These are phyloP conservation scores for Rhododendron molle DNA, from an alignment of 148 eudicot species.

Conservation along the genomic window DNA sequence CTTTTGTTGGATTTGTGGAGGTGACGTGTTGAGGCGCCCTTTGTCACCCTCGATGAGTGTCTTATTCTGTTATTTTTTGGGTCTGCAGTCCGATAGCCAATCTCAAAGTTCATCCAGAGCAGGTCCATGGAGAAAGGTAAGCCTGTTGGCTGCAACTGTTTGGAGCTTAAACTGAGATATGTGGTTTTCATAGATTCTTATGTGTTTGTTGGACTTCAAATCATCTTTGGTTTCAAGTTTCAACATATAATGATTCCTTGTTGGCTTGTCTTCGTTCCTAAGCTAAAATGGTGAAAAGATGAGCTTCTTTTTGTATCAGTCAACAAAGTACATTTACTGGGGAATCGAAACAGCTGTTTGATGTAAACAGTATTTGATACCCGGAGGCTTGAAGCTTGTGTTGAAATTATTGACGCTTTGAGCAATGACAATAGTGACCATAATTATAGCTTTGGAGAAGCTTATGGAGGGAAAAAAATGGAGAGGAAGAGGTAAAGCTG, in stretches of 20 bases:
- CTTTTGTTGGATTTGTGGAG: constrained; percentile 30
- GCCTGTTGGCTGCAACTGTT: constrained; percentile 1
- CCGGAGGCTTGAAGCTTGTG: neutral
- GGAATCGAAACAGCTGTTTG: neutral
- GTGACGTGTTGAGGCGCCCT: constrained; percentile 22
- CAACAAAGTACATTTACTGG: neutral
- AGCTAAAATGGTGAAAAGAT: neutral
- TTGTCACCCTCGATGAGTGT: neutral
- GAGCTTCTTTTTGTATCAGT: neutral
- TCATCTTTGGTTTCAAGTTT: constrained; percentile 6
- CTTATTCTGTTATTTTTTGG: constrained; percentile 6
- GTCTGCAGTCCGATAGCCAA: constrained; percentile 57
- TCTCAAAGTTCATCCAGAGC: constrained; percentile 57
- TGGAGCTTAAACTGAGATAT: neutral
- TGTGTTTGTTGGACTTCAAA: neutral
- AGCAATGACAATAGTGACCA: neutral
- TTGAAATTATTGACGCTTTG: neutral
- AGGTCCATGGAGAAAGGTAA: constrained; percentile 99
- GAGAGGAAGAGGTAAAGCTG: neutral
- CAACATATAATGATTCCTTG: neutral
- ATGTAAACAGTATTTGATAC: neutral
- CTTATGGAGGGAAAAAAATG: neutral
- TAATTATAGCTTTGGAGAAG: neutral
- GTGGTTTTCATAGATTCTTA: neutral
- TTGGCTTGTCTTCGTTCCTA: neutral